phyloP scores from a whole-genome alignment of 192 early-diverging fungal genomes.

The Phycomyces nitens region DNA sequence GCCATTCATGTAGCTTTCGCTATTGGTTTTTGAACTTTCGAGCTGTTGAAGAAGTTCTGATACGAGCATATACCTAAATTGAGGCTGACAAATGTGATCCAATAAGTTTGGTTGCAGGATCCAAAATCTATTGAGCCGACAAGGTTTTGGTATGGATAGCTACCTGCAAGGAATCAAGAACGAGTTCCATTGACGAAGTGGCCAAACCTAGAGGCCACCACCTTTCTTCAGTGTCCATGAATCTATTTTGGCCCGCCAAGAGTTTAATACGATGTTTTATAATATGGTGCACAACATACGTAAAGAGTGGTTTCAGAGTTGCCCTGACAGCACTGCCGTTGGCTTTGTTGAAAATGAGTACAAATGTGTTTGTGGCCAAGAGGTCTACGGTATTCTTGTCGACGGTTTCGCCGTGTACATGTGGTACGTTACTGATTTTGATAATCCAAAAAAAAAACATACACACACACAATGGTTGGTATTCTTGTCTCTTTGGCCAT shows the following conservation, averaged over 20 bases:
- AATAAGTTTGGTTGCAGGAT: background rate
- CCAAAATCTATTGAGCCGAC: too few relatives aligned
- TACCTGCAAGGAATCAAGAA: conserved; percentile 35
- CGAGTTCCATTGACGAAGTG: conserved; percentile 21
- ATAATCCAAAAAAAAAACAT: too few relatives aligned
- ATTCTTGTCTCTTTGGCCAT: too few relatives aligned
- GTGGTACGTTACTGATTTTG: too few relatives aligned
- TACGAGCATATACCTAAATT: conserved; percentile 48
- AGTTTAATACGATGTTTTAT: too few relatives aligned
- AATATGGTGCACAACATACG: conserved; percentile 19
- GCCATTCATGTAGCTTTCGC: conserved; percentile 4
- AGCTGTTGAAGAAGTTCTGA: conserved; percentile 46
- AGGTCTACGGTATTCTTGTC: background rate
- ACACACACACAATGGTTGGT: background rate
- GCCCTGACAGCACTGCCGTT: conserved; percentile 18
- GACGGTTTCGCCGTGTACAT: background rate
- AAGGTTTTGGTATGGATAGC: too few relatives aligned
- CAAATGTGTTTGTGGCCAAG: conserved; percentile 5
- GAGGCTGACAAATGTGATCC: conserved; percentile 29
- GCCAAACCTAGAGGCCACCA: conserved; percentile 37
- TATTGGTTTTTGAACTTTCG: conserved; percentile 17
- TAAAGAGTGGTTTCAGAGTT: conserved; percentile 15
- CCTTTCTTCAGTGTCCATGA: conserved; percentile 22
- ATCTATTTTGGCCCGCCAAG: conserved; percentile 16
- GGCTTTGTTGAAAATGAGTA: conserved; percentile 9